Evolutionary conservation across 2,329 filamentous ascomycete genomes (phyloP).

Genomic region (Alternaria brassicae): DNA sequence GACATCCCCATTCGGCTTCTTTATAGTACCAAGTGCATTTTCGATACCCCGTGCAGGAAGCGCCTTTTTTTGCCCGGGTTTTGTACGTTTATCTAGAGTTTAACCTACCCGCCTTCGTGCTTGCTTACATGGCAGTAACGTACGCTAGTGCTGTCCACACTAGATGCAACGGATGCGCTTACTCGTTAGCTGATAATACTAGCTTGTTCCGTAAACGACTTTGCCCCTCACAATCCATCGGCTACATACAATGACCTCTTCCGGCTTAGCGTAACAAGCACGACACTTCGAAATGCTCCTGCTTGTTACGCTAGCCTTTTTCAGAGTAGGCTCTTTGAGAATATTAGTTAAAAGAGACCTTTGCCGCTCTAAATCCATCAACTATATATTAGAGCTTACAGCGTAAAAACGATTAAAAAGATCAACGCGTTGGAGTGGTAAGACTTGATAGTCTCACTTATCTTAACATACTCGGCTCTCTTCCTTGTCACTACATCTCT

Average conservation of each 20-base stretch:
- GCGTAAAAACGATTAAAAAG: not conserved
- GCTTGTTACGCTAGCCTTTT: not conserved
- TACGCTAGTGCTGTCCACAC: not conserved
- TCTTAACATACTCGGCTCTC: not conserved
- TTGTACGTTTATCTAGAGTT: not conserved
- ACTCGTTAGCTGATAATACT: not conserved
- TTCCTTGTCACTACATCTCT: not conserved
- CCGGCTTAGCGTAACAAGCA: not conserved
- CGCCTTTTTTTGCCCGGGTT: not conserved
- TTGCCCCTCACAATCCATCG: not conserved
- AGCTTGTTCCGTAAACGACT: not conserved
- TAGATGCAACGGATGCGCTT: not conserved
- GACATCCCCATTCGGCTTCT: not conserved
- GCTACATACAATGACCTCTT: not conserved
- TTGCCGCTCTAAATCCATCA: not conserved
- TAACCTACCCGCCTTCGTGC: not conserved
- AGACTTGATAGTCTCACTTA: not conserved
- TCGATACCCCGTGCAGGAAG: not conserved
- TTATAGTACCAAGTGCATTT: not conserved
- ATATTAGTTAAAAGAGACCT: not conserved
- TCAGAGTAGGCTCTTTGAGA: not conserved
- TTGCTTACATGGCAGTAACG: not conserved
- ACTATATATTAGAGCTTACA: slow-evolving; percentile 1
- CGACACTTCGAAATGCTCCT: not conserved
- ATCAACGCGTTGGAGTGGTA: not conserved